Conservation (phyloP, 768 basidiomycete genomes). For the Dictyophora rubrovolvata region DNA sequence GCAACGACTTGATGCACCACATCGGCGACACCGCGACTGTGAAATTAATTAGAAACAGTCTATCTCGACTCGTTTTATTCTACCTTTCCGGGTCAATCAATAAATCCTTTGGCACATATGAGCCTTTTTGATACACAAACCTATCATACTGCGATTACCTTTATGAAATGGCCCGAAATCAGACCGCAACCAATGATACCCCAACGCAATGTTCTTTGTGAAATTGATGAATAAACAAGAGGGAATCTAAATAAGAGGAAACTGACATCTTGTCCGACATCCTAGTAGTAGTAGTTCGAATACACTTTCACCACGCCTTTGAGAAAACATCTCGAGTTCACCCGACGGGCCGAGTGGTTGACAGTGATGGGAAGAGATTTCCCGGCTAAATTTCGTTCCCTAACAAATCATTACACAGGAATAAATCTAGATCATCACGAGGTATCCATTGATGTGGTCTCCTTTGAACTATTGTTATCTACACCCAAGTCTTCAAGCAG, state of each 20-base stretch:
- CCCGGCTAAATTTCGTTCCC: neutral
- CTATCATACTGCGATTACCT: neutral
- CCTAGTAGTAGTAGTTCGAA: neutral
- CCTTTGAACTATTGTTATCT: neutral
- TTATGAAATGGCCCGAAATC: neutral
- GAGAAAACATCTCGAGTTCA: too few relatives aligned
- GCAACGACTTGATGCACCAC: conserved; percentile 59
- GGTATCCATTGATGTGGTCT: conserved; percentile 2
- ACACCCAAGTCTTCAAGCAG: conserved; percentile 57
- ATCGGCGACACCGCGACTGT: conserved; percentile 56
- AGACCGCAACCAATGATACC: conserved; percentile 7
- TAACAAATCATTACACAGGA: neutral
- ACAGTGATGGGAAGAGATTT: neutral
- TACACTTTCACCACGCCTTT: too few relatives aligned
- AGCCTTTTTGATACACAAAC: neutral
- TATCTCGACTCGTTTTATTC: conserved; percentile 13
- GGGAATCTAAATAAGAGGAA: neutral
- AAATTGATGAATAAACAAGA: neutral
- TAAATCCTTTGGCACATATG: conserved; percentile 36
- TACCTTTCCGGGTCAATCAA: conserved; percentile 67
- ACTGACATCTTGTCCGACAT: neutral
- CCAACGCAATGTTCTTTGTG: conserved; percentile 1
- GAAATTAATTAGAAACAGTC: neutral
- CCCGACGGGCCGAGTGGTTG: too few relatives aligned
- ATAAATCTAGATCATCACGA: neutral